Conservation (phyloP, 345 rosid species). For the Psidium guajava region DNA sequence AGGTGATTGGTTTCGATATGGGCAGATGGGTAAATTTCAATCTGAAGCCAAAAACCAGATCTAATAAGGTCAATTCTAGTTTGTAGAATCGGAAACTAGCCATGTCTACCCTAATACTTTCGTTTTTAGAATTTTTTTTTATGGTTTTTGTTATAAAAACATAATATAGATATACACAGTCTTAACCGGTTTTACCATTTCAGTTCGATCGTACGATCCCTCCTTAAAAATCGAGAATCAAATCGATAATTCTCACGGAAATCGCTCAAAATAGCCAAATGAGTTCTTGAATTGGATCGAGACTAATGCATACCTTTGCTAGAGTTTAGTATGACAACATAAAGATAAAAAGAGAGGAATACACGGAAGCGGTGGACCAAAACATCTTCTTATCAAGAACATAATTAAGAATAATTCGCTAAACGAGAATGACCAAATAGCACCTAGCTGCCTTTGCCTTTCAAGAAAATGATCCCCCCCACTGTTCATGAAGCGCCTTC, state of each 20-base stretch:
- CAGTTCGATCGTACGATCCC: fast-evolving
- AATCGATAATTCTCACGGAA: fast-evolving
- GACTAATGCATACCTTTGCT: neutral
- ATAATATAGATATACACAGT: no score
- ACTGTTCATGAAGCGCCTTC: neutral
- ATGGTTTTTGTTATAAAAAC: neutral
- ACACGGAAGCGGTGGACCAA: neutral
- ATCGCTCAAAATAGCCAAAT: neutral
- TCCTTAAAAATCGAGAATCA: fast-evolving
- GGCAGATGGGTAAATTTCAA: no score
- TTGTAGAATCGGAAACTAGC: fast-evolving
- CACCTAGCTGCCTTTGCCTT: neutral
- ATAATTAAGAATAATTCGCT: neutral
- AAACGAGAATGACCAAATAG: neutral
- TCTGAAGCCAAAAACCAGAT: fast-evolving
- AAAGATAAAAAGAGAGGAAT: neutral
- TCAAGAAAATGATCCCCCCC: neutral
- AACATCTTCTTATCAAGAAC: neutral
- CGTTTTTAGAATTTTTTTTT: neutral
- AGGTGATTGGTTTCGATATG: neutral
- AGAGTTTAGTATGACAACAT: neutral
- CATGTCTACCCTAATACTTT: neutral
- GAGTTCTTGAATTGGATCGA: neutral
- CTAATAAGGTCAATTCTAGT: fast-evolving
- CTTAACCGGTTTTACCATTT: fast-evolving